Percentiles rank a stretch among this genome's conserved stretches.
These are phyloP conservation scores for Alternaria triticina DNA, from an alignment of 2,329 filamentous ascomycete species.

Conservation along the genomic window DNA sequence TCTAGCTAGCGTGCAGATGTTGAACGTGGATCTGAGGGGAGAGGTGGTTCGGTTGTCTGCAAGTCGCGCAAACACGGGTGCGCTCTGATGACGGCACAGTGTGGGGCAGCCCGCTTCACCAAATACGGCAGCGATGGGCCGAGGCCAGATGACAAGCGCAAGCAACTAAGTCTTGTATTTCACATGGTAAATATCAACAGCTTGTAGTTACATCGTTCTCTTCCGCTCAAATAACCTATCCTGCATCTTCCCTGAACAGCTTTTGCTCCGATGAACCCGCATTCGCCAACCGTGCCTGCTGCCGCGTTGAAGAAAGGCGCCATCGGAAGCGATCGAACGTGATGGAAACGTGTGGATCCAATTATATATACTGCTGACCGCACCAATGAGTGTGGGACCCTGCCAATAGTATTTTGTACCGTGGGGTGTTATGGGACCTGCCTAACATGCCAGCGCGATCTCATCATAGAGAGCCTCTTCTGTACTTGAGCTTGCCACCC, in stretches of 20 bases:
- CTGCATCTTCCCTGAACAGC: not conserved
- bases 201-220: not conserved
- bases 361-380: not conserved
- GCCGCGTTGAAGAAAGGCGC: not conserved
- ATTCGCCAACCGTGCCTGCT: not conserved
- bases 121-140: constrained; percentile 7
- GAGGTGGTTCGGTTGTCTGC: constrained; percentile 5
- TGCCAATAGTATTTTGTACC: not conserved
- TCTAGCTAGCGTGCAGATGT: constrained; percentile 36
- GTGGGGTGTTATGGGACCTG: constrained; percentile 1
- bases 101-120: constrained; percentile 13
- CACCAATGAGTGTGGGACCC: constrained; percentile 3
- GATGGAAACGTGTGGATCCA: constrained; percentile 2
- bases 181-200: not conserved
- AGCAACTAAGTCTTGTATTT: not conserved
- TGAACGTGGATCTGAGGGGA: constrained; percentile 20
- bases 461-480: constrained; percentile 27
- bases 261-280: not conserved
- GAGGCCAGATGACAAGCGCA: constrained; percentile 2
- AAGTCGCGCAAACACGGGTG: constrained; percentile 9
- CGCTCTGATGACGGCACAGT: constrained; percentile 8
- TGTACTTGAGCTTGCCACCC: constrained; percentile 6
- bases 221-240: not conserved
- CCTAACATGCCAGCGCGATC: constrained; percentile 7
- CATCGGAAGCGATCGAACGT: not conserved